phyloP scores from a whole-genome alignment of 345 rosid genomes.

The Toxicodendron radicans region DNA sequence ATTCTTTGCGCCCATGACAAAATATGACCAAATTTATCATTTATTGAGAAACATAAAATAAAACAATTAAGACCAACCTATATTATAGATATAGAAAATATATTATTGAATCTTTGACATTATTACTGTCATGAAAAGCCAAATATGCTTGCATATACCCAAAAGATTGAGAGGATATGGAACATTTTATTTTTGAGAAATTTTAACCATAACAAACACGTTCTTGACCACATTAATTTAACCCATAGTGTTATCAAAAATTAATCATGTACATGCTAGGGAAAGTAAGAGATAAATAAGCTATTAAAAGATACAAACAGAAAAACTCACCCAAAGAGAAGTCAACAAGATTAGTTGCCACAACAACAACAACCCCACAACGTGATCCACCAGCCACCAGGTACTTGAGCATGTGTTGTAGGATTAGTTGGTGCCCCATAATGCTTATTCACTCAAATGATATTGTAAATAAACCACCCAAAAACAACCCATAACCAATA shows the following conservation, averaged over 20 bases:
- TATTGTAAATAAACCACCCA: too few relatives aligned
- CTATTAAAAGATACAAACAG: background rate
- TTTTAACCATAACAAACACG: background rate
- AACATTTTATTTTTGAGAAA: background rate
- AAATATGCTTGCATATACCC: background rate
- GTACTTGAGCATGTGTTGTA: too few relatives aligned
- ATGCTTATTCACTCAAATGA: too few relatives aligned
- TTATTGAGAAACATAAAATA: background rate
- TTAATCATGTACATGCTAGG: background rate
- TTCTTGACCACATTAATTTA: background rate
- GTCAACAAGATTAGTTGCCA: slow-evolving; percentile 85
- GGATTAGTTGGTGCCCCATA: too few relatives aligned
- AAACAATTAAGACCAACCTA: background rate
- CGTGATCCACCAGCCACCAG: slow-evolving; percentile 95
- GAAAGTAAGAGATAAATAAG: background rate
- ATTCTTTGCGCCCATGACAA: slow-evolving; percentile 12
- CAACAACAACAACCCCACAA: slow-evolving; percentile 93
- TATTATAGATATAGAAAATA: background rate
- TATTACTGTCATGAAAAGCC: background rate
- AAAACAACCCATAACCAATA: too few relatives aligned
- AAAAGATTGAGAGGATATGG: background rate
- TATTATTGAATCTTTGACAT: background rate
- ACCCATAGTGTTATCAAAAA: background rate
- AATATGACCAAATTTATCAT: background rate
- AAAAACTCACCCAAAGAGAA: slow-evolving; percentile 70